These are phyloP conservation scores for Xylaria flabelliformis DNA, from an alignment of 495 filamentous ascomycete genomes.

Conservation along the genomic window DNA sequence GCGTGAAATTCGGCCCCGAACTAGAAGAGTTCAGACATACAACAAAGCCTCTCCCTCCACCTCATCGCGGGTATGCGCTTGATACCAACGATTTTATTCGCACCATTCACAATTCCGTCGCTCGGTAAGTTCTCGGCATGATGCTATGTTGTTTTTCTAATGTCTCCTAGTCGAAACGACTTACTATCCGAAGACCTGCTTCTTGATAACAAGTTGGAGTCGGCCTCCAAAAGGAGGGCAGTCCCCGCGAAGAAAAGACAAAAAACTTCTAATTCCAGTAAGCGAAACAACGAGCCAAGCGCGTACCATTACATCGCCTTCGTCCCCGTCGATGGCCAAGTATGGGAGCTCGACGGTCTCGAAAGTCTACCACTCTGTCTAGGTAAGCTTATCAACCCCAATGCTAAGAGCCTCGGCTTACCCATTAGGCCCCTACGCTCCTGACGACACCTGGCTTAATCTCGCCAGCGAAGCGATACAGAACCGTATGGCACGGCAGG, in stretches of 20 bases:
- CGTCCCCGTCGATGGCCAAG: conserved; percentile 72
- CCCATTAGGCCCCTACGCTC: conserved; percentile 31
- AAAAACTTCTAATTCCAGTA: conserved; percentile 23
- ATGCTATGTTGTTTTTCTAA: not conserved
- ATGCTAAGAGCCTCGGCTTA: conserved; percentile 1
- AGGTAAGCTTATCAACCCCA: conserved; percentile 50
- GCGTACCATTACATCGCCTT: conserved; percentile 88
- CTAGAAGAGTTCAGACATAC: conserved; percentile 74
- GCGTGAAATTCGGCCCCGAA: conserved; percentile 67
- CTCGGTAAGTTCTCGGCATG: conserved; percentile 60
- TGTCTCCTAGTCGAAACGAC: conserved; percentile 67
- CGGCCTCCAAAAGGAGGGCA: conserved; percentile 49
- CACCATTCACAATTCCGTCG: conserved; percentile 83
- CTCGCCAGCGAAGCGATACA: conserved; percentile 48
- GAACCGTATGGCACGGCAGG: conserved; percentile 48
- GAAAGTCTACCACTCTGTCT: conserved; percentile 73
- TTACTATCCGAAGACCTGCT: conserved; percentile 75
- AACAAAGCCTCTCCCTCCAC: conserved; percentile 69
- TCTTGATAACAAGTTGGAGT: conserved; percentile 67
- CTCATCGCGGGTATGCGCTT: conserved; percentile 76
- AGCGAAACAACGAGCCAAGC: conserved; percentile 36
- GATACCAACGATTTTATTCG: conserved; percentile 79
- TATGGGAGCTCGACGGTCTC: conserved; percentile 93
- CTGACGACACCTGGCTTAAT: conserved; percentile 46
- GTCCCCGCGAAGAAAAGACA: conserved; percentile 37